Evolutionary conservation across 129 eudicot species (phyloP), one percentile per base, ranked within the genome.

Genomic region (carrot (Daucus carota)): DNA sequence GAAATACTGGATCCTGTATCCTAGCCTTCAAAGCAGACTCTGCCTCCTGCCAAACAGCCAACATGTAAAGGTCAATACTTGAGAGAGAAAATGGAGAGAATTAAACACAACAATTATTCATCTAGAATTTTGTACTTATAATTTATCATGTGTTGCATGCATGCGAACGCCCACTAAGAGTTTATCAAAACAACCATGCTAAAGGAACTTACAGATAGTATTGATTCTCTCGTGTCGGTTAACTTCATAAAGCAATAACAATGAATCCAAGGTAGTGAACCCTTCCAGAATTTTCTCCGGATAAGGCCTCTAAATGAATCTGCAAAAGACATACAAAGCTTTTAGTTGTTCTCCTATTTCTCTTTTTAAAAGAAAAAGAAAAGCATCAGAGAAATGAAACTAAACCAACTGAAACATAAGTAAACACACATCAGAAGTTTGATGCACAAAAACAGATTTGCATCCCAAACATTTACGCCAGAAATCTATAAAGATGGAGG

Each of bases 181-280:
- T 24, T 10, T 29, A 62, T 8, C 36, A 15, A n/a, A 29, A 59
- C 33, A 59, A 63, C 70, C 40, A 63, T 28, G 38, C 38, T 63
- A 29, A 63, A 63, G 70, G 84, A 31, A 82, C 91, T 86, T 83
- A 95, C 99, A 24, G 88, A 86, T 77, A 83, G 74, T 32, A 91
- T 89, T 18, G 74, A 81, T 77, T 88, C 92, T 78, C 82, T 82
- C 15, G 97, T 88, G 81, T 95, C 97, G 67, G 59, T 92, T 78
- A 97, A 82, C 76, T 96, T 86, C 28, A 95, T 95, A 87, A 95
- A 95, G 80, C 99, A 92, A 81, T 95, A 95, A 79, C 99, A 95
- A 83, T 95, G 97, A 78, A 95, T 88, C 97, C 89, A 86, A 29
- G 99, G 99, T 41, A 92, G 84, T 72, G 90, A 74, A 11, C 96